A percentile compares a stretch with the other conserved stretches of the same genome.
Conservation (phyloP, 345 rosid species). For the Brassica rapa region DNA sequence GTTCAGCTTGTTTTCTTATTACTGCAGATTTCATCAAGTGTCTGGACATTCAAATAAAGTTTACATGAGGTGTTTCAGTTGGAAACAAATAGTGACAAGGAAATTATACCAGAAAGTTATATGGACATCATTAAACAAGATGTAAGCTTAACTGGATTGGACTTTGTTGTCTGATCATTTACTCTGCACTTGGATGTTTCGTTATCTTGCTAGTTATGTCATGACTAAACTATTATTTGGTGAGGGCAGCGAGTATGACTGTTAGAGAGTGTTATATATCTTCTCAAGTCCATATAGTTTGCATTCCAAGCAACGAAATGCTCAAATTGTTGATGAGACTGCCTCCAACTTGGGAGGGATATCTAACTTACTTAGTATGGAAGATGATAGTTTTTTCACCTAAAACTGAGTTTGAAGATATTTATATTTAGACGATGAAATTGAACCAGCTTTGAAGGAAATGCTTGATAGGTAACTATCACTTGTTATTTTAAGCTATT, state of each 20-base stretch:
- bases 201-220: too few species aligned
- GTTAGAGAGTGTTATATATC: too few species aligned
- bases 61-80: conserved; percentile 5
- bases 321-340: conserved; percentile 41
- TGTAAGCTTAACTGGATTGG: too few species aligned
- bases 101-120: too few species aligned
- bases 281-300: conserved; percentile 34
- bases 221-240: too few species aligned
- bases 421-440: conserved; percentile 67
- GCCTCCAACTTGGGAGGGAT: conserved; percentile 43
- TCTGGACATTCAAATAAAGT: conserved; percentile 85
- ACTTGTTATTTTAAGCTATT: not conserved
- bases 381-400: conserved; percentile 48
- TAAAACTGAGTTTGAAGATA: conserved; percentile 66
- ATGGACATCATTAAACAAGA: too few species aligned
- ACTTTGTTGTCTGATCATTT: too few species aligned
- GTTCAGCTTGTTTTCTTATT: conserved; percentile 58
- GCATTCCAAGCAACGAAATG: conserved; percentile 41
- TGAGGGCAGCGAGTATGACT: conserved; percentile 51
- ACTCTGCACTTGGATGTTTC: too few species aligned
- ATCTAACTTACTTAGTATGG: conserved; percentile 47
- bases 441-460: conserved; percentile 84
- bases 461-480: conserved; percentile 71
- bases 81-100: conserved; percentile 45
- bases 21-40: conserved; percentile 88